These are phyloP conservation scores for Aspergillus latus DNA, from an alignment of 2,329 filamentous ascomycete genomes.

Conservation along the genomic window DNA sequence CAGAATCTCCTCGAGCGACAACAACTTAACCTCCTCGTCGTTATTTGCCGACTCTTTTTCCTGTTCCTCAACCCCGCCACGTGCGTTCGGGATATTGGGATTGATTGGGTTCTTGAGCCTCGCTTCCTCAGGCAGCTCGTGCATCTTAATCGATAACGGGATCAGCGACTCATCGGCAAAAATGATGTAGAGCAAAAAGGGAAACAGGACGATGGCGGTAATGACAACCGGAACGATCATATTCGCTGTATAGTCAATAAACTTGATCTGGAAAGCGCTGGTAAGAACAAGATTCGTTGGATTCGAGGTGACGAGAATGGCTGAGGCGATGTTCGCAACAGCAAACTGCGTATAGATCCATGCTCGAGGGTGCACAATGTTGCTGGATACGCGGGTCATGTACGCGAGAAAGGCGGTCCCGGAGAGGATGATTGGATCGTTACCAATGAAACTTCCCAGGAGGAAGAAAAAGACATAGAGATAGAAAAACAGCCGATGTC, in stretches of 20 bases:
- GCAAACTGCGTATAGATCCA: slow-evolving; percentile 75
- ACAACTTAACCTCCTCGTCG: slow-evolving; percentile 54
- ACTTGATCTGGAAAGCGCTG: slow-evolving; percentile 69
- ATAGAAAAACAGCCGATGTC: slow-evolving; percentile 68
- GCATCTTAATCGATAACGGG: slow-evolving; percentile 65
- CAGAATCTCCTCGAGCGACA: slow-evolving; percentile 71
- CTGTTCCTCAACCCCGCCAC: slow-evolving; percentile 48
- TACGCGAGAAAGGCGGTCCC: slow-evolving; percentile 74
- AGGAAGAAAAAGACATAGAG: slow-evolving; percentile 71
- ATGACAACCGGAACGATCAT: slow-evolving; percentile 70
- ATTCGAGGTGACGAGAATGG: slow-evolving; percentile 74
- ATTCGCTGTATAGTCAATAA: slow-evolving; percentile 73
- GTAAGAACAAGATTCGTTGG: slow-evolving; percentile 74
- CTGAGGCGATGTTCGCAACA: slow-evolving; percentile 70
- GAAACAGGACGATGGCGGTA: slow-evolving; percentile 68
- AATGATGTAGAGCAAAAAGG: slow-evolving; percentile 67
- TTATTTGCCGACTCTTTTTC: slow-evolving; percentile 52
- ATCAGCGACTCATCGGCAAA: slow-evolving; percentile 66
- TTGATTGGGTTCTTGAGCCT: slow-evolving; percentile 62
- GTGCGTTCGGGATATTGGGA: slow-evolving; percentile 67
- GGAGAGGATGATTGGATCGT: slow-evolving; percentile 72
- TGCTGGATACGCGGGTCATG: slow-evolving; percentile 72
- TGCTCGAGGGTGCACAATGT: slow-evolving; percentile 68
- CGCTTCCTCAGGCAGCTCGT: slow-evolving; percentile 62
- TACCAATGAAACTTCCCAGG: slow-evolving; percentile 68